phyloP scores from a whole-genome alignment of 768 basidiomycete genomes.

The Pisolithus microcarpus region DNA sequence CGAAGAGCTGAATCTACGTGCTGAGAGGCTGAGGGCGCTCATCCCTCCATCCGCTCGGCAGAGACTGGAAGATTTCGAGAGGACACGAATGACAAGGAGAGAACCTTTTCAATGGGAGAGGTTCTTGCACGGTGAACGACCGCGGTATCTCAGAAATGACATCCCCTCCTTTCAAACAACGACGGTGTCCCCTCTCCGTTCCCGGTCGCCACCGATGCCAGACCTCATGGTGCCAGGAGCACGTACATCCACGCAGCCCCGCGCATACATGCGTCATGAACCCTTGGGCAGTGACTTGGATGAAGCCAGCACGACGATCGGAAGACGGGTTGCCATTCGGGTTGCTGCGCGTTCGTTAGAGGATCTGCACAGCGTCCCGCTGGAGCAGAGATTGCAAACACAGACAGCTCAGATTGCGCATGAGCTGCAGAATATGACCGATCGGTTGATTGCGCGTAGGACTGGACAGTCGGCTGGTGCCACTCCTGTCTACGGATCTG shows the following conservation, averaged over 20 bases:
- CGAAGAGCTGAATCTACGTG: slow-evolving; percentile 23
- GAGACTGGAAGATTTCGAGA: slow-evolving; percentile 27
- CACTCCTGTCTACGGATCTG: slow-evolving; percentile 1
- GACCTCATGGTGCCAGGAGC: slow-evolving; percentile 19
- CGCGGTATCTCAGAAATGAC: slow-evolving; percentile 13
- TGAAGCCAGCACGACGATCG: slow-evolving; percentile 29
- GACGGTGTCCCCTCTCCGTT: slow-evolving; percentile 6
- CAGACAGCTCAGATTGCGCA: slow-evolving; percentile 27
- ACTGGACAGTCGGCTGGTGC: slow-evolving; percentile 15
- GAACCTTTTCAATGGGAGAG: slow-evolving; percentile 16
- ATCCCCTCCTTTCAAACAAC: slow-evolving; percentile 2
- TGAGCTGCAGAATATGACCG: slow-evolving; percentile 27
- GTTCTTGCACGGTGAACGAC: slow-evolving; percentile 12
- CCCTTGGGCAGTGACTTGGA: slow-evolving; percentile 15
- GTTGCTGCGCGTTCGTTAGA: slow-evolving; percentile 13
- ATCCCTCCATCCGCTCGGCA: slow-evolving; percentile 25
- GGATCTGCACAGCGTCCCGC: slow-evolving; percentile 4
- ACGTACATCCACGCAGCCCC: slow-evolving; percentile 12
- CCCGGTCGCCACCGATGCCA: slow-evolving; percentile 26
- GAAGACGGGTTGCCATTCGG: slow-evolving; percentile 29
- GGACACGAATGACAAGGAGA: slow-evolving; percentile 7
- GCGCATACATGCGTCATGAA: slow-evolving; percentile 13
- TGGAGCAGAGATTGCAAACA: slow-evolving; percentile 23
- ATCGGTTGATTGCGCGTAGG: slow-evolving; percentile 16
- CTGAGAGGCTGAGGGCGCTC: slow-evolving; percentile 24